Evolutionary conservation across 108 stramenopile genomes (phyloP), one percentile per base, ranked within the genome.

Genomic region (Pseudonitzschia delicatissima): DNA sequence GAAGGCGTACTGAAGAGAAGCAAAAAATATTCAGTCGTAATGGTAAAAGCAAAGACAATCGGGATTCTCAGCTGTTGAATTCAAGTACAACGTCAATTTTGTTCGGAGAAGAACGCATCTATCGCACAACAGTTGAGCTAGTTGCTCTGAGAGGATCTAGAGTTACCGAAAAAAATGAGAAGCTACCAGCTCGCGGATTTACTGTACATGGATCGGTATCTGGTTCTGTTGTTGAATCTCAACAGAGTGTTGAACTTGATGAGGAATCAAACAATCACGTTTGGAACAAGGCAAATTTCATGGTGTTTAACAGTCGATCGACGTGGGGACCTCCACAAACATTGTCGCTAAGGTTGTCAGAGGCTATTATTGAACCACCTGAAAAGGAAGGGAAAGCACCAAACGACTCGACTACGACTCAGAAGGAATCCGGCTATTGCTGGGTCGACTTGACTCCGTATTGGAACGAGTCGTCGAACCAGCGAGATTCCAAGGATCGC

Each of bases 311-410:
- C 29, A 79, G 81, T 3, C 74, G 83, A 23, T 90, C 91, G 18
- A 81, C 83, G 17, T 92, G 87, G 88, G 91, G 91, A n/a, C 70
- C 72, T 44, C 91, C 91, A 7, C 81, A 83, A 67, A 87, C 91
- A 29, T 62, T 90, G 15, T 78, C 86, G 1, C 69, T 88, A 23
- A 72, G 83, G 62, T 45, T 90, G 0, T 71, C 84, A 23, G 73
- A 76, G 28, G 29, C 48, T 6, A 67, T 66, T 21, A 39, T 61
- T 1, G 29, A 45, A 37, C 32, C 42, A 9, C 51, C 61, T 26
- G 42, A 67, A 48, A 57, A 49, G 4, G 45, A 48, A 13, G 9
- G 15, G 9, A 21, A 13, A n/a, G 39, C 4, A 39, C 8, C 34
- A 45, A 64, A 29, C 47, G 7, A 23, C 7, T 21, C 47, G 23